phyloP scores from a whole-genome alignment of 2,329 filamentous ascomycete species.

The Biscogniauxia mediterranea region DNA sequence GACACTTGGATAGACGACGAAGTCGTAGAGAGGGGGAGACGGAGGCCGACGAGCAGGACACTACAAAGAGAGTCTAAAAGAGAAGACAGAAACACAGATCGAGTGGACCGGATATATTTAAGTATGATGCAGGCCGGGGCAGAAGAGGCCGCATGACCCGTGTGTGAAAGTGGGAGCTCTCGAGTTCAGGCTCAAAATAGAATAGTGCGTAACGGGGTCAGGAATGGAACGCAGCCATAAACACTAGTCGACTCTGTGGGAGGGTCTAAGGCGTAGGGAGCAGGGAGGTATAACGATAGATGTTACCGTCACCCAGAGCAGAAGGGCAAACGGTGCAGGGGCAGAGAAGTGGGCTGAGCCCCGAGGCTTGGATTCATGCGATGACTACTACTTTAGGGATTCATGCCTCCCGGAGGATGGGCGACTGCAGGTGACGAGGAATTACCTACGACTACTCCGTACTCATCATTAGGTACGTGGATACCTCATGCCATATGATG shows the following conservation, averaged over 20 bases:
- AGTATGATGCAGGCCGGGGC: conserved; percentile 12
- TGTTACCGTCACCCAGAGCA: conserved; percentile 11
- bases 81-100: conserved; percentile 8
- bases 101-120: conserved; percentile 22
- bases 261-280: conserved; percentile 12
- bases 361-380: conserved; percentile 18
- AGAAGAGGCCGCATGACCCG: conserved; percentile 14
- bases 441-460: neutral
- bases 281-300: conserved; percentile 22
- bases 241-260: conserved; percentile 18
- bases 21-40: conserved; percentile 14
- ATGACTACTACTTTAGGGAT: conserved; percentile 4
- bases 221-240: conserved; percentile 25
- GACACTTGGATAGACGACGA: conserved; percentile 14
- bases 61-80: conserved; percentile 23
- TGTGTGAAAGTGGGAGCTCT: neutral
- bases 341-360: conserved; percentile 16
- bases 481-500: neutral
- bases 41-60: conserved; percentile 20
- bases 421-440: neutral
- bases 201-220: conserved; percentile 19
- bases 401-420: neutral
- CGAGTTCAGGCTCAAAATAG: conserved; percentile 18
- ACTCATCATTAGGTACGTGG: neutral
- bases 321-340: conserved; percentile 4